Evolutionary conservation across 441 rosid genomes (phyloP).

Genomic region (Biscutella laevigata): DNA sequence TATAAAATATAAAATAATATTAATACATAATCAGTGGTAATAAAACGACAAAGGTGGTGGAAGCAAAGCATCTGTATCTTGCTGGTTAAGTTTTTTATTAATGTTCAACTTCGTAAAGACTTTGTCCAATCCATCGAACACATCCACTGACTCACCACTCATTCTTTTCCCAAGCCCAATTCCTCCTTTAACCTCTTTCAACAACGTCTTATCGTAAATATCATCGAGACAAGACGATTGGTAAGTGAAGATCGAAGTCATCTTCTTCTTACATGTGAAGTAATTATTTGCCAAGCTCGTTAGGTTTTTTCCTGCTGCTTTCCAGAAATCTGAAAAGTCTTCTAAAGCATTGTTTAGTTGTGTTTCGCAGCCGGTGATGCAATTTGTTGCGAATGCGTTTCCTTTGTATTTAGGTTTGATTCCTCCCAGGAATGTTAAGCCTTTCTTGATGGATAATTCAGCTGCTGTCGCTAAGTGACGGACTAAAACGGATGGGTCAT

Average conservation of each 20-base stretch:
- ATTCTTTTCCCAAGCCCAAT: slow-evolving; percentile 28
- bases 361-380: slow-evolving; percentile 23
- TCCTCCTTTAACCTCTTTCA: slow-evolving; percentile 24
- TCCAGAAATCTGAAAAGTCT: slow-evolving; percentile 31
- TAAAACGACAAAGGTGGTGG: slow-evolving; percentile 32
- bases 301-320: slow-evolving; percentile 23
- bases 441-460: slow-evolving; percentile 21
- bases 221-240: slow-evolving; percentile 29
- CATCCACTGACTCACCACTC: slow-evolving; percentile 30
- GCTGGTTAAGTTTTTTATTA: slow-evolving; percentile 25
- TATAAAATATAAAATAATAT: background rate
- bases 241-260: slow-evolving; percentile 23
- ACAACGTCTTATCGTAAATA: slow-evolving; percentile 23
- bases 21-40: slow-evolving; percentile 15
- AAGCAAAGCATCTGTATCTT: slow-evolving; percentile 27
- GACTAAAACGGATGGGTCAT: slow-evolving; percentile 25
- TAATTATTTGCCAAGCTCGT: slow-evolving; percentile 26
- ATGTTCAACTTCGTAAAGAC: slow-evolving; percentile 28
- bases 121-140: slow-evolving; percentile 26
- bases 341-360: slow-evolving; percentile 26
- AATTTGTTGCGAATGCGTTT: slow-evolving; percentile 21
- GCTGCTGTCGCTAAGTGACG: slow-evolving; percentile 27
- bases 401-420: slow-evolving; percentile 26
- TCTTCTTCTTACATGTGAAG: slow-evolving; percentile 27
- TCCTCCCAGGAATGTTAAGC: slow-evolving; percentile 14